Base-by-base conservation (phyloP, 2,329 filamentous ascomycete species). In the Aspergillus sp. region DNA sequence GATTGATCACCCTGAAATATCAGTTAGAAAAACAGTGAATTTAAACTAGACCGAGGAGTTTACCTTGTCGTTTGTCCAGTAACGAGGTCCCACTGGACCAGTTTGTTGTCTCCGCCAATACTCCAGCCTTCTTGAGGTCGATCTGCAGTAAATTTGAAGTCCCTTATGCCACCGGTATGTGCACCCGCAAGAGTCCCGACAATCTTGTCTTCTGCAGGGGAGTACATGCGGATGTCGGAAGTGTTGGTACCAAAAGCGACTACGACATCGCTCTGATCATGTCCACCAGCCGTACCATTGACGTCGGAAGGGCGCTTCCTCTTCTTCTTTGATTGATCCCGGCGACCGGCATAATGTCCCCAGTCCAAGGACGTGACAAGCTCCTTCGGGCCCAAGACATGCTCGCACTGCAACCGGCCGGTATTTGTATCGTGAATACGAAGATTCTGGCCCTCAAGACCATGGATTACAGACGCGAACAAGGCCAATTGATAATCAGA, bases 381-480 rank as follows among this genome's bases (percentile, higher is more conserved):
- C 56, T 79, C 74, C 61, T 77, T 79, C 26, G 79, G 74, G 48
- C 72, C 74, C 56, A 80, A 68, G 7, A 75, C 73, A 72, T 82
- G 74, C 64, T 82, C 80, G 65, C 79, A 81, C 57, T 78, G 78
- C 62, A 82, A 71, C 38, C 77, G 76, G 48, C 78, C 79, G 39
- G 79, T 81, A 56, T 69, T 74, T 42, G 78, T 79, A 62, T 82
- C 79, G 67, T 83, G 80, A 52, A 82, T 78, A 57, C 80, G 78
- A 53, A 83, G 70, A 61, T 81, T 78, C 61, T 82, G 79, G 47
- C 76, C 76, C 68, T 81, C 80, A 34, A 82, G 76, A 20, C 79
- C 79, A 64, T 81, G 80, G 50, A 82, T 80, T 55, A 81, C 78
- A 15, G 80, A 83, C 18, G 80, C 80, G 68, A 82, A 83, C 38